A percentile compares a stretch with the other conserved stretches of the same genome.
These are phyloP conservation scores for Carex scoparia DNA, from an alignment of 176 grass and related monocot species.

Conservation along the genomic window DNA sequence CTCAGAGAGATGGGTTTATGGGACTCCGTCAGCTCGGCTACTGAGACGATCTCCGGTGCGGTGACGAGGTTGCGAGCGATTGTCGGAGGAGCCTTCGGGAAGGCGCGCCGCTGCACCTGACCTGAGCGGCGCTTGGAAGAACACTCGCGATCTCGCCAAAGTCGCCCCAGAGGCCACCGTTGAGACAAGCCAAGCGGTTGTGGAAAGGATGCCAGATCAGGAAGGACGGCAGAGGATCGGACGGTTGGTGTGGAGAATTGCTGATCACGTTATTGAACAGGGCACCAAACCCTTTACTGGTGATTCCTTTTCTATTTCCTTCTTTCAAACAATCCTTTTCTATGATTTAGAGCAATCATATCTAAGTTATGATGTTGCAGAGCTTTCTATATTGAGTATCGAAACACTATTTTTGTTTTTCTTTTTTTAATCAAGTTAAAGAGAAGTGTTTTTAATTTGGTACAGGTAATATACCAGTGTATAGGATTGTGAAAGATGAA, in stretches of 20 bases:
- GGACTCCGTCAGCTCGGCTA: background rate
- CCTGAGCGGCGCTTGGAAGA: background rate
- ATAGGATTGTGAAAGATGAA: too few relatives aligned
- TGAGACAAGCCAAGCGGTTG: background rate
- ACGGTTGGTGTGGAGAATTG: background rate
- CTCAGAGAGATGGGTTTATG: too few relatives aligned
- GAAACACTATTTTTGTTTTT: too few relatives aligned
- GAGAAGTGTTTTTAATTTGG: too few relatives aligned
- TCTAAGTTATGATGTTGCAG: too few relatives aligned
- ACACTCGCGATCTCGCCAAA: background rate
- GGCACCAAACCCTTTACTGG: slow-evolving; percentile 10
- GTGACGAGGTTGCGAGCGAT: background rate
- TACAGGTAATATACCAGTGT: too few relatives aligned
- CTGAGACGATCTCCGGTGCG: background rate
- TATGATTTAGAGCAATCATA: too few relatives aligned
- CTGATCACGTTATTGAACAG: slow-evolving; percentile 7
- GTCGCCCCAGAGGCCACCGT: background rate
- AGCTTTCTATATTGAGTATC: too few relatives aligned
- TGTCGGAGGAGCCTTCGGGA: background rate
- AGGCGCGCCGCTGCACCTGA: background rate
- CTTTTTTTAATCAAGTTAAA: too few relatives aligned
- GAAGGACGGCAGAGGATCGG: slow-evolving; percentile 2
- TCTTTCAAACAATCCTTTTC: too few relatives aligned
- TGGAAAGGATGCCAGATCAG: slow-evolving; percentile 9
- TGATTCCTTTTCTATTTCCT: too few relatives aligned